Percentiles rank a stretch among this genome's conserved stretches.
Evolutionary conservation across 305 asterid species (phyloP).

Genomic region (Solanum hybrid): DNA sequence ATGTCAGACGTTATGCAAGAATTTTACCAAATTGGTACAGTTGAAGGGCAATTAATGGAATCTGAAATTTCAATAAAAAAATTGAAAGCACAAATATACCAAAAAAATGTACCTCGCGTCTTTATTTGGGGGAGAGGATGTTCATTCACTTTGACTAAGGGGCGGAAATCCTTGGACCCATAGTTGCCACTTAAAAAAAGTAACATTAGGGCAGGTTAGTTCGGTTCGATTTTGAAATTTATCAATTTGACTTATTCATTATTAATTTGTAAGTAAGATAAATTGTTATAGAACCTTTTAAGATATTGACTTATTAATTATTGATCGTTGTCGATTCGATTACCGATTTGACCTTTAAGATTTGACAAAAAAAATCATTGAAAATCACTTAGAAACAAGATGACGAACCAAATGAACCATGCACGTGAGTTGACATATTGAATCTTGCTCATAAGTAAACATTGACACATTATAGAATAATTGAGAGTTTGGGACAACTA

Average conservation of each 20-base stretch:
- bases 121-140: not conserved
- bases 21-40: not conserved
- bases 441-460: not conserved
- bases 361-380: not conserved
- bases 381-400: not conserved
- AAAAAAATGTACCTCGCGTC: no score
- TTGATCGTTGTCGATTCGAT: no score
- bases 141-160: not conserved
- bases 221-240: not conserved
- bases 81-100: not conserved
- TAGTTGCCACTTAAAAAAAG: not conserved
- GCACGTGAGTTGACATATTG: not conserved
- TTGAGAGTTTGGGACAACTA: not conserved
- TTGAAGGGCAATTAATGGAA: not conserved
- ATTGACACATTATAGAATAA: no score
- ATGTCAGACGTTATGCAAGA: not conserved
- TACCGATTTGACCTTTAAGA: no score
- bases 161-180: not conserved
- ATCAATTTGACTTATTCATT: no score
- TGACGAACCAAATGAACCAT: not conserved
- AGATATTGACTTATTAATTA: not conserved
- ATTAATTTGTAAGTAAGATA: accelerated
- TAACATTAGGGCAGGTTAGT: no score
- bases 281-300: no score
- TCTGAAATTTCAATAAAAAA: not conserved